phyloP scores from a whole-genome alignment of 768 basidiomycete species.

The Paxillus rubicundulus region DNA sequence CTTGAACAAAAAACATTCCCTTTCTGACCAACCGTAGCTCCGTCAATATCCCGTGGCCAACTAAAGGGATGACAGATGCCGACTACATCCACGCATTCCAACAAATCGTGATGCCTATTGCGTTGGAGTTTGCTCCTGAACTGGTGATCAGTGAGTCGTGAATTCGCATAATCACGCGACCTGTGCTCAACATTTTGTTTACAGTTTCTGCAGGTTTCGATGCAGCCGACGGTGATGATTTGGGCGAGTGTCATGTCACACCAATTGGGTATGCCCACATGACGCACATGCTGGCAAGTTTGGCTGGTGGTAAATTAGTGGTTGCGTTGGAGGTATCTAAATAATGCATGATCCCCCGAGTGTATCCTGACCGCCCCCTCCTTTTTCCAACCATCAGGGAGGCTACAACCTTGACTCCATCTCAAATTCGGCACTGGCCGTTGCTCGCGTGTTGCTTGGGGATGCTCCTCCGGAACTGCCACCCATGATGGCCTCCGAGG shows the following conservation, averaged over 20 bases:
- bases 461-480: slow-evolving; percentile 77
- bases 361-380: not conserved
- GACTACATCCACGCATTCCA: slow-evolving; percentile 98
- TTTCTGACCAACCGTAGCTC: slow-evolving; percentile 49
- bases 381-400: slow-evolving; percentile 51
- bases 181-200: not conserved
- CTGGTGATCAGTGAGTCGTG: slow-evolving; percentile 82
- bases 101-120: slow-evolving; percentile 94
- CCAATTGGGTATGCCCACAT: slow-evolving; percentile 96
- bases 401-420: slow-evolving; percentile 94
- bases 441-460: slow-evolving; percentile 84
- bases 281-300: slow-evolving; percentile 92
- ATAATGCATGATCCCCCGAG: slow-evolving; percentile 5
- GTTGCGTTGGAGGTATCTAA: slow-evolving; percentile 84
- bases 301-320: slow-evolving; percentile 86
- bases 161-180: not conserved
- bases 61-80: slow-evolving; percentile 83
- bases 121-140: slow-evolving; percentile 93
- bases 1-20: slow-evolving; percentile 1
- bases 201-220: slow-evolving; percentile 98
- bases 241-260: slow-evolving; percentile 88
- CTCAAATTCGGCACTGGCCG: slow-evolving; percentile 82
- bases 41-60: slow-evolving; percentile 96
- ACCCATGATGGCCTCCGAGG: slow-evolving; percentile 70
- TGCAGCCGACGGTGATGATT: slow-evolving; percentile 87